phyloP scores from a whole-genome alignment of 495 filamentous ascomycete genomes.

The Aspergillus sclerotioniger region DNA sequence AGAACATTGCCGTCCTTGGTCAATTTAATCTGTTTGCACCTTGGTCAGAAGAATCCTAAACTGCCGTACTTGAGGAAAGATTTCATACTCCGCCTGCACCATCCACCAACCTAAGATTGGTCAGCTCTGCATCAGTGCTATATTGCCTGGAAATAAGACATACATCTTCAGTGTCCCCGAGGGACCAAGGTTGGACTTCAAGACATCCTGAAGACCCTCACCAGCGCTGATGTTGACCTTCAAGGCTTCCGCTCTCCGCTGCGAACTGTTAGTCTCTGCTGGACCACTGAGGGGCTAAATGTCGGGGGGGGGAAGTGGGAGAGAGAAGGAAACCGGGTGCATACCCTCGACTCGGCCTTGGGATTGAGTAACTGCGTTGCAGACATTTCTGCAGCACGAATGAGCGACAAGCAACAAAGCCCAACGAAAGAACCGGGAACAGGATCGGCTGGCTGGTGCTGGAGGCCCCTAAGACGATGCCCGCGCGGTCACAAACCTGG shows the following conservation, averaged over 20 bases:
- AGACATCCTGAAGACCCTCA: slow-evolving; percentile 91
- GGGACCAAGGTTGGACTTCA: slow-evolving; percentile 94
- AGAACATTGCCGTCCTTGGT: slow-evolving; percentile 98
- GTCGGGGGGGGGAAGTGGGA: slow-evolving; percentile 16
- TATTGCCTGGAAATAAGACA: slow-evolving; percentile 21
- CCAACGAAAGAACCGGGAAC: slow-evolving; percentile 21
- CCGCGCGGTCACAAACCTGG: slow-evolving; percentile 29
- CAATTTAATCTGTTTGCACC: slow-evolving; percentile 77
- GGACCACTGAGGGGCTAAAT: slow-evolving; percentile 30
- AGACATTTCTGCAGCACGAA: slow-evolving; percentile 42
- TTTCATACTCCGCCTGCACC: slow-evolving; percentile 81
- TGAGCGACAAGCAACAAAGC: slow-evolving; percentile 27
- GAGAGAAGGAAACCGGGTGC: slow-evolving; percentile 22
- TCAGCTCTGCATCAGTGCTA: slow-evolving; percentile 27
- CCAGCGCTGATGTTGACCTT: slow-evolving; percentile 95
- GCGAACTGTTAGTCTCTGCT: slow-evolving; percentile 42
- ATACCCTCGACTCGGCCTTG: slow-evolving; percentile 93
- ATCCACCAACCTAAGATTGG: slow-evolving; percentile 76
- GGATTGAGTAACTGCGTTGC: slow-evolving; percentile 97
- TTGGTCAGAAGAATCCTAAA: slow-evolving; percentile 15
- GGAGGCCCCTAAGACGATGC: slow-evolving; percentile 29
- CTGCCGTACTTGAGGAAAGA: slow-evolving; percentile 14
- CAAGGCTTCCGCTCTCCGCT: slow-evolving; percentile 94
- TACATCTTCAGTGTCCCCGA: slow-evolving; percentile 96
- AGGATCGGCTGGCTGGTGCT: slow-evolving; percentile 52